phyloP scores from a whole-genome alignment of 106 monocot genomes.

The Dendrobium officinale region DNA sequence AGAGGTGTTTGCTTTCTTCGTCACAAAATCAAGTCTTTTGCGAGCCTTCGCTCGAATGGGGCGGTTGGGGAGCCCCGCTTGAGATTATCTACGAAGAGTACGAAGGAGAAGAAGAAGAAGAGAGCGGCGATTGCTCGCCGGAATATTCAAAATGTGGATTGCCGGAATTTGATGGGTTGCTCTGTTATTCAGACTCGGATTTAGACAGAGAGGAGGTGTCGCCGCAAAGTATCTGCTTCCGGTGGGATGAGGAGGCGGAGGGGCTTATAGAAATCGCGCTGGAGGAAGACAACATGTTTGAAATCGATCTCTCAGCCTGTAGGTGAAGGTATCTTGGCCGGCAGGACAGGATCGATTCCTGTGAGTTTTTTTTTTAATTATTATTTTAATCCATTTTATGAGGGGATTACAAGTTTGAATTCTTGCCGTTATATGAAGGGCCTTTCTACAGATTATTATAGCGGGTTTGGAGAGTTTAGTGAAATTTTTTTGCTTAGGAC shows the following conservation, averaged over 20 bases:
- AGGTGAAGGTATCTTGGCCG: background rate
- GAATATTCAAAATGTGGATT: background rate
- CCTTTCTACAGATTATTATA: too few species aligned
- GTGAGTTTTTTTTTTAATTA: too few species aligned
- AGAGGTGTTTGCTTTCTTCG: background rate
- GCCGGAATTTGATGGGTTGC: background rate
- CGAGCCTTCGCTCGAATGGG: conserved; percentile 17
- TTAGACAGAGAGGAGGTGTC: conserved; percentile 1
- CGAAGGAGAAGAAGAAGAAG: conserved; percentile 21
- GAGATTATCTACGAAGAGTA: conserved; percentile 56
- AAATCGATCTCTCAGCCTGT: conserved; percentile 39
- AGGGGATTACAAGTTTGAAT: too few species aligned
- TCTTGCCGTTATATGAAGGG: too few species aligned
- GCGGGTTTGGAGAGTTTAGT: too few species aligned
- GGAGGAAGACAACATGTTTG: conserved; percentile 56
- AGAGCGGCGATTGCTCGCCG: conserved; percentile 2
- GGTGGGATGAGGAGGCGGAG: conserved; percentile 27
- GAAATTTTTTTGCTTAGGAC: too few species aligned
- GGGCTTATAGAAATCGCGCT: conserved; percentile 39
- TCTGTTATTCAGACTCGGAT: conserved; percentile 14
- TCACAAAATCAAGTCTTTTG: conserved; percentile 5
- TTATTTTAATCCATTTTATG: too few species aligned
- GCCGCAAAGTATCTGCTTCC: conserved; percentile 5
- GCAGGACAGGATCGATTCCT: too few species aligned
- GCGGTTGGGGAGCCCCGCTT: conserved; percentile 21